Base-by-base conservation (phyloP, 1,284 basidiomycete genomes). In the Peniophora sp. region DNA sequence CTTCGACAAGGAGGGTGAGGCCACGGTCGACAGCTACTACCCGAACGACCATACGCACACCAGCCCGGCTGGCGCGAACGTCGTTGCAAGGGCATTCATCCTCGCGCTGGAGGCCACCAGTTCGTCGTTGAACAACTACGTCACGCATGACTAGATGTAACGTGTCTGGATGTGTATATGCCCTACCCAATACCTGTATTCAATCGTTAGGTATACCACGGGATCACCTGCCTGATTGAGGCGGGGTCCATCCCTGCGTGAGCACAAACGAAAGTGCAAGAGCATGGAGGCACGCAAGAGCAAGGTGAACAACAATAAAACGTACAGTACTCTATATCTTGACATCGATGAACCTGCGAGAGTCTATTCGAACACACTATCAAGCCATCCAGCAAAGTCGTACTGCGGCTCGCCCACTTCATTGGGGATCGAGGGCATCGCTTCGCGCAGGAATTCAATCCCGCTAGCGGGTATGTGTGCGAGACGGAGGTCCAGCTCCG, bases 401-500 rank as follows among this genome's bases (percentile, higher is more conserved):
- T 84, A 88, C 62, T 83, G 78, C 5, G 73, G 67, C 54, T 88
- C 85, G n/a, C 78, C 83, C 9, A 60, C 70, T 18, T 72, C 79
- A 48, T 76, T 79, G 53, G 62, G 59, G 12, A 62, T 62, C 39
- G 62, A 71, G 2, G 88, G 89, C 76, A 92, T 83, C 34, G 77
- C 85, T 62, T 87, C 80, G 32, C 80, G 79, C 56, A 99, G 73
- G 66, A 95, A 98, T 41, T 89, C 84, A 51, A 96, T 85, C 0
- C 90, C 82, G 52, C 78, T 75, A 15, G 76, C 72, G 1, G 95
- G 88, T 10, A 99, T 73, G 52, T 88, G 79, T n/a, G 94, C 92
- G 52, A 94, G 72, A 51, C 85, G 81, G 62, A 99, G 77, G 65
- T 99, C 96, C 36, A 97, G 73, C 66, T 98, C 95, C 2, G 95